A percentile compares a stretch with the other conserved stretches of the same genome.
phyloP scores from a whole-genome alignment of 192 early-diverging fungal species.

The Nowakowskiella sp. region DNA sequence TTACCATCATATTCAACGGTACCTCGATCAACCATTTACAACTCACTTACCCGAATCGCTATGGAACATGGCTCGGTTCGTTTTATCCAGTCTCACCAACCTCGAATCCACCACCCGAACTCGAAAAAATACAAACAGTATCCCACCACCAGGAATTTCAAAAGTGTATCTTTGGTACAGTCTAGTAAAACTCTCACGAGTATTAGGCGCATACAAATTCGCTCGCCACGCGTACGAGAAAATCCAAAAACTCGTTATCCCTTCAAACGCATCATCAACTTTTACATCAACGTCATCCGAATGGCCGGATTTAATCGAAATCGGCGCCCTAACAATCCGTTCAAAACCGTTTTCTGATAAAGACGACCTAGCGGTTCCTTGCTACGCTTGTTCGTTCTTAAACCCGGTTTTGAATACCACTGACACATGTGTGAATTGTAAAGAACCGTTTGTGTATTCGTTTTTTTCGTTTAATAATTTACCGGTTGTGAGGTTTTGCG shows the following conservation, averaged over 20 bases:
- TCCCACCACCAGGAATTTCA: conserved; percentile 37
- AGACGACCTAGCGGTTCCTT: conserved; percentile 33
- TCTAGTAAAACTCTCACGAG: conserved; percentile 39
- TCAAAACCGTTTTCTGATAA: conserved; percentile 35
- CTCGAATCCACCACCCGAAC: neutral
- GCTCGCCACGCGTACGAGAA: conserved; percentile 37
- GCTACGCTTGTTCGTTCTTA: conserved; percentile 36
- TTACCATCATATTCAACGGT: conserved; percentile 39
- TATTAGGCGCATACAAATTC: conserved; percentile 37
- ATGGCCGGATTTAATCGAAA: conserved; percentile 46
- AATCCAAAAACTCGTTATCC: conserved; percentile 28
- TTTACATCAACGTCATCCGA: no score
- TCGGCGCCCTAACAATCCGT: conserved; percentile 33
- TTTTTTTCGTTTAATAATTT: conserved; percentile 47
- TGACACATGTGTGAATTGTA: conserved; percentile 36
- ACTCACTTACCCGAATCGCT: conserved; percentile 37
- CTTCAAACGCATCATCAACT: no score
- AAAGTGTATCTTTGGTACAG: conserved; percentile 36
- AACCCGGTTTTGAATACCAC: conserved; percentile 39
- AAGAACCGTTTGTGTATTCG: conserved; percentile 39
- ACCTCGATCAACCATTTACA: conserved; percentile 53
- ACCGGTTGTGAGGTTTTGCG: conserved; percentile 39
- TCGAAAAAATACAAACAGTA: neutral
- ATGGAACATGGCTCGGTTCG: conserved; percentile 44
- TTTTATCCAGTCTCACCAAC: conserved; percentile 24